Conservation (phyloP, 2,329 filamentous ascomycete species). For the Cladosporium oxysporum region DNA sequence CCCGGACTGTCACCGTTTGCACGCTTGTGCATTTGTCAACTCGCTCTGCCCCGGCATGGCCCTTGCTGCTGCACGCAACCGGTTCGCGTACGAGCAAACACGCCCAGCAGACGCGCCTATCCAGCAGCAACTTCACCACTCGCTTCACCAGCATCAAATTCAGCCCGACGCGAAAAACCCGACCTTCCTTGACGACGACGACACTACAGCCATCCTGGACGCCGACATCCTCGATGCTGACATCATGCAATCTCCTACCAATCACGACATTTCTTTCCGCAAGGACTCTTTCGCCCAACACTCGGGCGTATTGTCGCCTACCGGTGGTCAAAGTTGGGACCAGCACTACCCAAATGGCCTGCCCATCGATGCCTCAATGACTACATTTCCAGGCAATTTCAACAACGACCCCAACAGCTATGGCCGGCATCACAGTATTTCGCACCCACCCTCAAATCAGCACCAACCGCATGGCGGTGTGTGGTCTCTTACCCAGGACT, state of each 20-base stretch:
- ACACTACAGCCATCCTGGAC: conserved; percentile 16
- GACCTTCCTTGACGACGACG: conserved; percentile 13
- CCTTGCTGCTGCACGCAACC: conserved; percentile 21
- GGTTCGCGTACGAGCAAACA: conserved; percentile 20
- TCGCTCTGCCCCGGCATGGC: conserved; percentile 18
- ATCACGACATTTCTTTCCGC: conserved; percentile 27
- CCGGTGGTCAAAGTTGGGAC: conserved; percentile 36
- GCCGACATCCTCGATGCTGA: conserved; percentile 25
- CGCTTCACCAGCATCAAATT: conserved; percentile 8
- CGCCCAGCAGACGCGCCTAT: conserved; percentile 15
- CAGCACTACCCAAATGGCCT: conserved; percentile 28
- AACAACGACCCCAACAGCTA: conserved; percentile 19
- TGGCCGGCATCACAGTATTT: conserved; percentile 22
- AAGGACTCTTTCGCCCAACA: conserved; percentile 38
- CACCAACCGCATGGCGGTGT: conserved; percentile 46
- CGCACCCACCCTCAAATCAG: conserved; percentile 32
- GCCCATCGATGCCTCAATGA: conserved; percentile 27
- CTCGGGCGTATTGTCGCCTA: conserved; percentile 36
- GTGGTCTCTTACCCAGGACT: conserved; percentile 65
- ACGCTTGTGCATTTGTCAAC: conserved; percentile 15
- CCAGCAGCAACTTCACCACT: conserved; percentile 2
- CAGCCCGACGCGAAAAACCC: conserved; percentile 9
- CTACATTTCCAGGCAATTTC: conserved; percentile 21
- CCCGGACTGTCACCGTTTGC: conserved; percentile 17
- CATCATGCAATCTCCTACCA: conserved; percentile 35